Evolutionary conservation across 257 asterid genomes (phyloP), one percentile per base, ranked within the genome.

Genomic region (Gentiana macrophylla): DNA sequence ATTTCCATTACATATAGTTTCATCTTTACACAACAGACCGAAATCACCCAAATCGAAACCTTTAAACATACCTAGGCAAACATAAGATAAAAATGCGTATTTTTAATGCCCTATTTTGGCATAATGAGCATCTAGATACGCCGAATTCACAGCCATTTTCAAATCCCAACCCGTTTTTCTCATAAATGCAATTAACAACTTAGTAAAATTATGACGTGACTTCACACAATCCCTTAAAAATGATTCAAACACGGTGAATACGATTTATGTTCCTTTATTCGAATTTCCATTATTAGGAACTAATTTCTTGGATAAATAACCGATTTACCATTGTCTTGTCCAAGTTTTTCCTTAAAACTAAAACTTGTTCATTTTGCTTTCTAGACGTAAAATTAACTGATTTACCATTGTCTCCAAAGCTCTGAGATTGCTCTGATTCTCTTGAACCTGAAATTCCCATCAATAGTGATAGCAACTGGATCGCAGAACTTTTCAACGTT

Each of bases 381-480:
- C 99, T 65, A 88, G 83, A 77, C 75, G 82, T 15, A 82, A 78
- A 37, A 83, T 86, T 77, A 85, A 64, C 11, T 84, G 77, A 49
- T 92, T 92, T 74, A 88, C 97, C 54, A 81, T 75, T 8, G 91
- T 83, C 84, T 83, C 95, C 79, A 92, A 60, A 62, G 78, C 79
- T 77, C 99, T 82, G 58, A 92, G 95, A 84, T 88, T 92, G 84
- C 94, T 88, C 94, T 88, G 99, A 80, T 88, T 84, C 94, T 92
- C 97, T 77, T 85, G 99, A 67, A 88, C 99, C 56, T 80, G 97
- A 68, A 81, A 83, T 56, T 92, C 95, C 74, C 49, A 74, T 65
- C 53, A 72, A 61, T 59, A 75, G 81, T 0, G 95, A 79, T 34
- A 74, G 56, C 45, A 83, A 64, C 43, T 92, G 97, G 35, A 70